Conservation (phyloP, 257 asterid genomes). For the Datura wrightii region DNA sequence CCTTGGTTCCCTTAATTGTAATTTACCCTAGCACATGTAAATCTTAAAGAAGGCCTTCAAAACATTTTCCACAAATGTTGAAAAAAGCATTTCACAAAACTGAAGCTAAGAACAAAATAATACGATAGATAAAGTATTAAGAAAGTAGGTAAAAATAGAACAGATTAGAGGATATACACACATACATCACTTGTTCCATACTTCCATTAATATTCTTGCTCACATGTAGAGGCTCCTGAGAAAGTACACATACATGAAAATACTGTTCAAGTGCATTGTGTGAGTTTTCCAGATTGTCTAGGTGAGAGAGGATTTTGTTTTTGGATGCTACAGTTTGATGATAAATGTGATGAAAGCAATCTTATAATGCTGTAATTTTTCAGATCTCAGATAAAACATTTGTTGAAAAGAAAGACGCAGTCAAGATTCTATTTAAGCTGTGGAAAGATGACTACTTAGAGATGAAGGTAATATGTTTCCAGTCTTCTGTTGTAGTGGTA, state of each 20-base stretch:
- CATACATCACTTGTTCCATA: constrained; percentile 3
- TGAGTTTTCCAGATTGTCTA: not conserved
- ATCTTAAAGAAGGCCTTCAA: not conserved
- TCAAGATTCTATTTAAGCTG: constrained; percentile 68
- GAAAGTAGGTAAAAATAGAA: not conserved
- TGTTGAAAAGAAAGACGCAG: constrained; percentile 76
- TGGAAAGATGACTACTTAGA: constrained; percentile 83
- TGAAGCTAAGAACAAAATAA: not conserved
- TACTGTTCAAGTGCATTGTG: constrained; percentile 17
- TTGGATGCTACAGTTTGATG: not conserved
- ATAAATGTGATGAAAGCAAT: constrained; percentile 28
- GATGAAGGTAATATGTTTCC: constrained; percentile 66
- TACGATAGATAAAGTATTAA: not conserved
- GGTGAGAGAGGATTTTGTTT: not conserved
- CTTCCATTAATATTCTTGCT: not conserved
- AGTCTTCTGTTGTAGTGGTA: constrained; percentile 16
- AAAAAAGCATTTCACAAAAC: not conserved
- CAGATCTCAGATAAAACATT: constrained; percentile 82
- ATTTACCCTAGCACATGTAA: constrained; percentile 18
- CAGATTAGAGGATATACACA: not conserved
- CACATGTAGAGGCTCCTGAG: constrained; percentile 29
- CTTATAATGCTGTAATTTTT: constrained; percentile 20
- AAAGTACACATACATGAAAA: constrained; percentile 1
- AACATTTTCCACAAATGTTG: constrained; percentile 11
- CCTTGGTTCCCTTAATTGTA: constrained; percentile 20